Evolutionary conservation across 208 protist species (phyloP).

Genomic region (Leishmania lainsoni): DNA sequence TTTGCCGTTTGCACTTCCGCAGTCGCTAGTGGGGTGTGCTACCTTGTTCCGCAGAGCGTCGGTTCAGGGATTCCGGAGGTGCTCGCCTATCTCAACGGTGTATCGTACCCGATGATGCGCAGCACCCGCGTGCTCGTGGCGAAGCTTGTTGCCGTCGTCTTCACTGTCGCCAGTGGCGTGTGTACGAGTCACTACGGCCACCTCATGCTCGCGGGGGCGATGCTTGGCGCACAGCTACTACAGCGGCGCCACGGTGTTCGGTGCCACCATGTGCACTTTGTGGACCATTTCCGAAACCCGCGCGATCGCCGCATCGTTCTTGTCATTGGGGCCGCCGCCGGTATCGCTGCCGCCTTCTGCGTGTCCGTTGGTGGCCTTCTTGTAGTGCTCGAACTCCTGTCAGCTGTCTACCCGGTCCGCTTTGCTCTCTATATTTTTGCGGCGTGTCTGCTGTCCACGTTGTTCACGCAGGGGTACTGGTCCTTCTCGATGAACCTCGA

Average conservation of each 20-base stretch:
- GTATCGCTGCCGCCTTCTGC: slow-evolving; percentile 51
- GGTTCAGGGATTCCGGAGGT: slow-evolving; percentile 52
- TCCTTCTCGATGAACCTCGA: slow-evolving; percentile 50
- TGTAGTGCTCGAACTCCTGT: slow-evolving; percentile 56
- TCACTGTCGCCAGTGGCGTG: slow-evolving; percentile 51
- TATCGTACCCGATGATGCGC: slow-evolving; percentile 45
- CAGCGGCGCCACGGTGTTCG: slow-evolving; percentile 43
- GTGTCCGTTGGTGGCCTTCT: slow-evolving; percentile 60
- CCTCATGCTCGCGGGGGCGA: slow-evolving; percentile 52
- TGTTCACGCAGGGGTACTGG: slow-evolving; percentile 53
- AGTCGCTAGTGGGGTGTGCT: slow-evolving; percentile 39
- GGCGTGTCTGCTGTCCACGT: slow-evolving; percentile 49
- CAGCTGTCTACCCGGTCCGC: slow-evolving; percentile 50
- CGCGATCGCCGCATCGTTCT: slow-evolving; percentile 51
- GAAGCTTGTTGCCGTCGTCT: slow-evolving; percentile 37
- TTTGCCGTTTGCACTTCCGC: slow-evolving; percentile 39
- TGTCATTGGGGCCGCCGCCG: slow-evolving; percentile 54
- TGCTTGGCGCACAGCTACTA: slow-evolving; percentile 52
- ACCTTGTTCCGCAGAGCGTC: slow-evolving; percentile 43
- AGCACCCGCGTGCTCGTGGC: slow-evolving; percentile 44
- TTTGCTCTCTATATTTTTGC: slow-evolving; percentile 69
- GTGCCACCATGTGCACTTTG: slow-evolving; percentile 50
- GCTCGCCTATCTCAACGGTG: slow-evolving; percentile 58
- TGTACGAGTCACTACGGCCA: slow-evolving; percentile 52
- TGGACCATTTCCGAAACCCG: slow-evolving; percentile 65